Percentiles rank a stretch among this genome's conserved stretches.
Evolutionary conservation across 1,284 basidiomycete species (phyloP).

Genomic region (Paramarasmius palmivorus): DNA sequence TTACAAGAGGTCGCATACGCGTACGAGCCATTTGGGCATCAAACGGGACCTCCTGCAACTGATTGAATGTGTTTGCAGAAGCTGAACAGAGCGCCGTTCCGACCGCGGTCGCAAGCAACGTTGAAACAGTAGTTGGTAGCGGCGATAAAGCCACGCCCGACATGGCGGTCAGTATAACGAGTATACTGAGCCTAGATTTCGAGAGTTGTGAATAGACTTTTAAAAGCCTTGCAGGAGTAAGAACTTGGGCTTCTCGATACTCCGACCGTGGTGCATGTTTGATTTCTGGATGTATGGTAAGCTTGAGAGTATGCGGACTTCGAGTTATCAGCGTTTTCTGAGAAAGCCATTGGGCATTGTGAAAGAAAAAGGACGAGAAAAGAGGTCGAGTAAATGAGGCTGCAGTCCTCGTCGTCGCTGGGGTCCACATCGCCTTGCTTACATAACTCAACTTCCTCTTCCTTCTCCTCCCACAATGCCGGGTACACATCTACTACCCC

Average conservation of each 20-base stretch:
- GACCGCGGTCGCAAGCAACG: slow-evolving; percentile 83
- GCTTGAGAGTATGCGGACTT: slow-evolving; percentile 14
- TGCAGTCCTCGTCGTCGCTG: not conserved
- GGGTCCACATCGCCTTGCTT: slow-evolving; percentile 6
- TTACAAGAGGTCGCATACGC: slow-evolving; percentile 86
- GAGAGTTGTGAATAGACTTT: slow-evolving; percentile 82
- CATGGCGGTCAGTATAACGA: slow-evolving; percentile 91
- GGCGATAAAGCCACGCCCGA: slow-evolving; percentile 94
- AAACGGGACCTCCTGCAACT: slow-evolving; percentile 92
- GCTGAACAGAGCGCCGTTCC: slow-evolving; percentile 93
- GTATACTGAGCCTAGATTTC: slow-evolving; percentile 86
- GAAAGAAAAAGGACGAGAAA: slow-evolving; percentile 62
- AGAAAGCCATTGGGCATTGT: slow-evolving; percentile 49
- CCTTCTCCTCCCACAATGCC: slow-evolving; percentile 52
- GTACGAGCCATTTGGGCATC: slow-evolving; percentile 98
- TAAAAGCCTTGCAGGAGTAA: slow-evolving; percentile 56
- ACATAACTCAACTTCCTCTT: not conserved
- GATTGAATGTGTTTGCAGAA: slow-evolving; percentile 94
- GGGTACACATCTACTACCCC: slow-evolving; percentile 86
- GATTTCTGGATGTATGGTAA: slow-evolving; percentile 15
- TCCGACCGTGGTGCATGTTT: slow-evolving; percentile 23
- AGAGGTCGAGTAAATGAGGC: slow-evolving; percentile 13
- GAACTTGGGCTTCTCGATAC: slow-evolving; percentile 29
- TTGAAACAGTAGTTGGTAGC: slow-evolving; percentile 77
- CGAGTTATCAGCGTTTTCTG: slow-evolving; percentile 13